Base-by-base conservation (phyloP, 2,329 filamentous ascomycete genomes). In the Penicillium sp. region DNA sequence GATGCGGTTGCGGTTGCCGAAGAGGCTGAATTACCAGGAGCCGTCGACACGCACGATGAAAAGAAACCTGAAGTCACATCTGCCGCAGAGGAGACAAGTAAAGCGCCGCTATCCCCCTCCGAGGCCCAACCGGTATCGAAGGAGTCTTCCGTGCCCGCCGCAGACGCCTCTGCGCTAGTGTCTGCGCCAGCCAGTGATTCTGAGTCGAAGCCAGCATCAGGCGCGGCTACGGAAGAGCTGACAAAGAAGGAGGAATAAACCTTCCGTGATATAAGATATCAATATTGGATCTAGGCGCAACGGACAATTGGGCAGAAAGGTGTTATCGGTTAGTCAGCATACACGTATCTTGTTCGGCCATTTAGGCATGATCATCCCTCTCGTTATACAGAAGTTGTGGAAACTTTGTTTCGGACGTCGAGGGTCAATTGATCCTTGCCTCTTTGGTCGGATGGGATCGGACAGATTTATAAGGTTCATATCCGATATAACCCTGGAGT, bases 251-350 rank as follows among this genome's bases (percentile, higher is more conserved):
- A 76, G 61, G 70, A 71, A 62, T 73, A 60, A 64, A 69, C 60
- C 25, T 55, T 55, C 61, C 60, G 57, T 56, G 55, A 58, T 63
- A 58, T 62, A 62, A 64, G 58, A 54, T 60, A 63, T 70, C 69
- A 63, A 61, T 69, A 71, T 66, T 64, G 68, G 68, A 66, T 71
- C 68, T 71, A n/a, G 73, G 73, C 74, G 74, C 70, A 76, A 75
- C 54, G 69, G 73, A 65, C 66, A 66, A 69, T 65, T 65, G 71
- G 71, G 68, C 70, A 72, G 69, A 69, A 71, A 68, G 75, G 75
- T 76, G 74, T 77, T 77, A 72, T 60, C 67, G 71, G 68, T 64
- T 71, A 65, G 51, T 53, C 60, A 64, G 60, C 62, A 65, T 70
- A 61, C 56, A 62, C 49, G 53, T 57, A 61, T 62, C 55, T 71